Evolutionary conservation across 2,329 filamentous ascomycete species (phyloP).

Genomic region (Monosporascus cannonballus): DNA sequence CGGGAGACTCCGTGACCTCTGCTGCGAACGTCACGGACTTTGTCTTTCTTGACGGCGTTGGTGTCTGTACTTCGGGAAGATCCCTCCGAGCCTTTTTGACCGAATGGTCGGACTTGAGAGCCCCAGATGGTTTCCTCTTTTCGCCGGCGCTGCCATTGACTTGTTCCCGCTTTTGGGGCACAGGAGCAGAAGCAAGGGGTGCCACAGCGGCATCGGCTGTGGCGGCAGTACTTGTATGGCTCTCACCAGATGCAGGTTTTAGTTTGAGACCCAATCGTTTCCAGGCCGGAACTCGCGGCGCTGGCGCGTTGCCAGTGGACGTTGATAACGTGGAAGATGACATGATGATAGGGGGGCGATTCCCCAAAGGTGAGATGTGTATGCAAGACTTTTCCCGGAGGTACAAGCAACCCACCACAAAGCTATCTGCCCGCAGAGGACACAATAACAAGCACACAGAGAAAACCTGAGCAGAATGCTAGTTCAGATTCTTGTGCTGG

Average conservation of each 20-base stretch:
- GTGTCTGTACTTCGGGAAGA: slow-evolving; percentile 17
- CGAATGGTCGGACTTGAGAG: slow-evolving; percentile 24
- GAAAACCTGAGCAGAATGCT: too few relatives aligned
- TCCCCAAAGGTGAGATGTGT: background rate
- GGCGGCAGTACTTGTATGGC: slow-evolving; percentile 22
- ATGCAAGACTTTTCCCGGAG: background rate
- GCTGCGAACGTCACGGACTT: slow-evolving; percentile 40
- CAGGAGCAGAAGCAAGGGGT: slow-evolving; percentile 6
- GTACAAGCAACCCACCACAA: background rate
- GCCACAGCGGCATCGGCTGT: slow-evolving; percentile 17
- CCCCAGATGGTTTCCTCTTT: slow-evolving; percentile 26
- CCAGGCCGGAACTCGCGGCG: slow-evolving; percentile 49
- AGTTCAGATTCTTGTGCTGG: too few relatives aligned
- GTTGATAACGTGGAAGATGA: slow-evolving; percentile 30
- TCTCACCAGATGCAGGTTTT: slow-evolving; percentile 36
- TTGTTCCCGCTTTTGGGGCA: slow-evolving; percentile 16
- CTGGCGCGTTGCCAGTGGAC: slow-evolving; percentile 35
- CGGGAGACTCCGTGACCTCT: slow-evolving; percentile 15
- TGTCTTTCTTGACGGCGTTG: slow-evolving; percentile 39
- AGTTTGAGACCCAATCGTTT: slow-evolving; percentile 59
- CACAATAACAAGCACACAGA: too few relatives aligned
- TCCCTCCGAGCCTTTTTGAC: slow-evolving; percentile 26
- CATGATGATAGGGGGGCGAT: slow-evolving; percentile 23
- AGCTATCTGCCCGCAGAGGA: too few relatives aligned
- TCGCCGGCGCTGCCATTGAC: slow-evolving; percentile 12